Percentiles rank a stretch among this genome's conserved stretches.
These are phyloP conservation scores for Cryptosporidium viatorum DNA, from an alignment of 169 alveolate species.

Conservation along the genomic window DNA sequence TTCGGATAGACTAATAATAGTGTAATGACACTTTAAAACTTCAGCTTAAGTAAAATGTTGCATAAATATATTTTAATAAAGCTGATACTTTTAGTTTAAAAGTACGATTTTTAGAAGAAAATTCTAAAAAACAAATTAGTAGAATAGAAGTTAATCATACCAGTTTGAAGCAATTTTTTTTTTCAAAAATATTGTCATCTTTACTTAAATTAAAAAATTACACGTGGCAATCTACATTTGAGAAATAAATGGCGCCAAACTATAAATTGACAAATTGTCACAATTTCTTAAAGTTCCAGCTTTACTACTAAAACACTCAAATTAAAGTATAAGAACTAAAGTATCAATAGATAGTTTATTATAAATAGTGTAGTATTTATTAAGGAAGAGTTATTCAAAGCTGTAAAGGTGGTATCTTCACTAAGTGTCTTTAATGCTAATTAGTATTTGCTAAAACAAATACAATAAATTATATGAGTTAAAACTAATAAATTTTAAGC, in stretches of 20 bases:
- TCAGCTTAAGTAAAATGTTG: no score
- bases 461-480: not conserved
- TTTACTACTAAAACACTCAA: not conserved
- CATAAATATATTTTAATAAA: no score
- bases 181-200: not conserved
- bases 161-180: no score
- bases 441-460: no score
- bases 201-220: no score
- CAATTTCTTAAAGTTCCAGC: not conserved
- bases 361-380: not conserved
- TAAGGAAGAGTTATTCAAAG: not conserved
- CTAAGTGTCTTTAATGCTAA: not conserved
- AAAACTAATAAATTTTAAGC: not conserved
- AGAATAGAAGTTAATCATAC: no score
- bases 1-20: no score
- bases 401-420: not conserved
- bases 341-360: not conserved
- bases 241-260: not conserved
- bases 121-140: no score
- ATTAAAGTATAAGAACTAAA: not conserved
- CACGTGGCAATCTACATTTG: not conserved
- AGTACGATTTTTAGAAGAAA: no score
- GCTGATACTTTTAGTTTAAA: no score
- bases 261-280: not conserved
- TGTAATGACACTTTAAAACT: no score